Percentiles rank a stretch among this genome's conserved stretches.
phyloP scores from a whole-genome alignment of 306 rosid genomes.

The Astragalus membranaceus region DNA sequence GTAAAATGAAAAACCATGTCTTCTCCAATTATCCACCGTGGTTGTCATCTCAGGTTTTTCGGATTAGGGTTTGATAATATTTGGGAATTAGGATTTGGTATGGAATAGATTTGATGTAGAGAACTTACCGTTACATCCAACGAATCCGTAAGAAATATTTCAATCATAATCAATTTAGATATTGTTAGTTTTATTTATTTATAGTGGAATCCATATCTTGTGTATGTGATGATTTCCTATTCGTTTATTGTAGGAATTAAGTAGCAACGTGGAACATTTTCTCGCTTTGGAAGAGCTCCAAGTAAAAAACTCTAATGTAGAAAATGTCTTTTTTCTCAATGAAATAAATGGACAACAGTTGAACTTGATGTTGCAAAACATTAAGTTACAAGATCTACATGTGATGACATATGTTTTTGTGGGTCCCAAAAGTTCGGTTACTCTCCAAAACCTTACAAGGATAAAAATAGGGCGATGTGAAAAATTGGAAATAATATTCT shows the following conservation, averaged over 20 bases:
- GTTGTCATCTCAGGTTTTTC: no score
- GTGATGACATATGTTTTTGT: background rate
- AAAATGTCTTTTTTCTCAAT: background rate
- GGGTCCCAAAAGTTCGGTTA: background rate
- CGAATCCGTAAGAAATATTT: no score
- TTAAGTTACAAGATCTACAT: fast-evolving
- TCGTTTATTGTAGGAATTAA: background rate
- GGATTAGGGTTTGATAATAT: no score
- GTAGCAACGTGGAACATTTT: background rate
- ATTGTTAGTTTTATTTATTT: no score
- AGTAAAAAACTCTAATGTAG: background rate
- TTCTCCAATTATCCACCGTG: no score
- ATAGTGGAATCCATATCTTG: background rate
- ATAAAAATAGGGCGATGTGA: background rate
- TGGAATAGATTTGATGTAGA: no score
- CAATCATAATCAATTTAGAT: no score
- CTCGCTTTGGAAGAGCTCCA: background rate
- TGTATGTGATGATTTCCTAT: background rate
- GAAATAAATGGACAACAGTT: background rate
- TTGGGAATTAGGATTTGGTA: no score
- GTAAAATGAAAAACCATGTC: no score
- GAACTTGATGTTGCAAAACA: background rate
- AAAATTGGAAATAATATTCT: background rate
- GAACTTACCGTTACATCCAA: no score
- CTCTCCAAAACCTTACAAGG: background rate